Evolutionary conservation across 2,329 filamentous ascomycete species (phyloP).

Genomic region (Ophiostoma perfectum): DNA sequence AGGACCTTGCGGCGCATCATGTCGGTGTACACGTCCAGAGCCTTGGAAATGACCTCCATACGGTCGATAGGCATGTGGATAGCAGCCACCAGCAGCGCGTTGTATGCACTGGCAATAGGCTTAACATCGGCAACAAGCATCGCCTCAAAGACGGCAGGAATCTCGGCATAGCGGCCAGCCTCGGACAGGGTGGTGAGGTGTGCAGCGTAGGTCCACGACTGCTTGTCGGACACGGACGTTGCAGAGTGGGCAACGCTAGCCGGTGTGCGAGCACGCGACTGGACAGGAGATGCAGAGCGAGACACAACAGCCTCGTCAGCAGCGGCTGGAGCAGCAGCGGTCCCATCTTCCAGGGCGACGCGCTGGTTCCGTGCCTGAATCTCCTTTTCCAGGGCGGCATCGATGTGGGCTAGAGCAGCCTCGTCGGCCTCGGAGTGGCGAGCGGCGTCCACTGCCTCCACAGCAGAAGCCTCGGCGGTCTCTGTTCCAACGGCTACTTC

Average conservation of each 20-base stretch:
- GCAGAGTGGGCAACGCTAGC: slow-evolving; percentile 50
- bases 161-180: slow-evolving; percentile 71
- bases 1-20: slow-evolving; percentile 83
- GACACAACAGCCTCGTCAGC: slow-evolving; percentile 37
- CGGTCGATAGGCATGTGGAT: slow-evolving; percentile 74
- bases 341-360: slow-evolving; percentile 42
- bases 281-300: slow-evolving; percentile 39
- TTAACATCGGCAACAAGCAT: slow-evolving; percentile 78
- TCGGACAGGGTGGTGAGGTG: slow-evolving; percentile 71
- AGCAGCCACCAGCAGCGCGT: slow-evolving; percentile 77
- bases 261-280: slow-evolving; percentile 40
- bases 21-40: slow-evolving; percentile 89
- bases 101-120: slow-evolving; percentile 84
- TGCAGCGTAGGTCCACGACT: slow-evolving; percentile 67
- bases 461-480: not conserved
- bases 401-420: slow-evolving; percentile 70
- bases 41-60: slow-evolving; percentile 82
- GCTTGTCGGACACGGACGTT: slow-evolving; percentile 56
- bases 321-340: slow-evolving; percentile 38
- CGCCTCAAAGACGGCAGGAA: slow-evolving; percentile 83
- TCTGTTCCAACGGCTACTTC: not conserved
- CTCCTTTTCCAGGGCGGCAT: slow-evolving; percentile 77
- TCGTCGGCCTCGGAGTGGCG: slow-evolving; percentile 34
- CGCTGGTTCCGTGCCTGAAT: slow-evolving; percentile 52
- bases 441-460: not conserved